phyloP scores from a whole-genome alignment of 2,329 filamentous ascomycete species.

The Basipetospora chlamydospora region DNA sequence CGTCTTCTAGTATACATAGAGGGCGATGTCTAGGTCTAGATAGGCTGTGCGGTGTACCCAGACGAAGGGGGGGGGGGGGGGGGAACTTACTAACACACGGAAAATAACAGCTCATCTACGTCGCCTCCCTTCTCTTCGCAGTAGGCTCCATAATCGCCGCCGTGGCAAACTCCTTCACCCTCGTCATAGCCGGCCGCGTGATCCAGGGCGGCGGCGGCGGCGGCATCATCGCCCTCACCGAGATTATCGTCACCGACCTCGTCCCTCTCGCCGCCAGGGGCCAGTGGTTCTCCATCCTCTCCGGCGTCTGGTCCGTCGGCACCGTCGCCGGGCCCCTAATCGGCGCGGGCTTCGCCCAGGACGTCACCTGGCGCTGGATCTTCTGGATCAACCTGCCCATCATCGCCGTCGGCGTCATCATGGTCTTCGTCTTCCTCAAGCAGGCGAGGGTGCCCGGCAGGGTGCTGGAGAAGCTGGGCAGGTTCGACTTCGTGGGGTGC shows the following conservation, averaged over 20 bases:
- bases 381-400: conserved; percentile 21
- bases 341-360: conserved; percentile 13
- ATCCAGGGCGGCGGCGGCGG: conserved; percentile 23
- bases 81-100: neutral
- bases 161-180: conserved; percentile 14
- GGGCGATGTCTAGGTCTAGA: no score
- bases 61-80: no score
- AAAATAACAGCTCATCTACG: conserved; percentile 12
- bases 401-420: conserved; percentile 12
- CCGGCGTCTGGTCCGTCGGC: conserved; percentile 38
- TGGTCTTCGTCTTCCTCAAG: conserved; percentile 14
- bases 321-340: conserved; percentile 21
- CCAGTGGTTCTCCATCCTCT: conserved; percentile 22
- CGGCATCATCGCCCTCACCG: conserved; percentile 18
- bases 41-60: no score
- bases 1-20: no score
- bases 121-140: conserved; percentile 18
- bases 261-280: conserved; percentile 27
- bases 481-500: conserved; percentile 49
- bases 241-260: conserved; percentile 21
- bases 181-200: conserved; percentile 18
- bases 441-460: conserved; percentile 10
- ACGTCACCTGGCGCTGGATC: conserved; percentile 18
- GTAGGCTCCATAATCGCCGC: conserved; percentile 25
- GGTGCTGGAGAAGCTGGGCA: conserved; percentile 9